Base-by-base conservation (phyloP, 768 basidiomycete species). In the Gymnopilus dilepis region DNA sequence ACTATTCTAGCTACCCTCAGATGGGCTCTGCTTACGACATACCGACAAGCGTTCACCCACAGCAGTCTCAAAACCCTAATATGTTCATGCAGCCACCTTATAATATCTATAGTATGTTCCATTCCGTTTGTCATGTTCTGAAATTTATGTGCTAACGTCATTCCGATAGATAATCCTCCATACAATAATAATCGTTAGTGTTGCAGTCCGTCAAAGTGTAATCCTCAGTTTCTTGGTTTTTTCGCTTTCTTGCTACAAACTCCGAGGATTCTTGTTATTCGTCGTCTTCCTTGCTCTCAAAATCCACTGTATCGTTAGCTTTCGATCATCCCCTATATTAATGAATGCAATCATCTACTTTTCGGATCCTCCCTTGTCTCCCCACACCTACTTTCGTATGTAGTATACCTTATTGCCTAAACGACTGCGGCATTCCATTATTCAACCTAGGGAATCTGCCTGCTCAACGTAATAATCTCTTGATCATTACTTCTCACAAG, bases 1-100 rank as follows among this genome's bases (percentile, higher is more conserved):
- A 87, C 38, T 85, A 82, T 70, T 79, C 81, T 28, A 75, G 83
- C 15, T 85, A 82, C 68, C 75, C 82, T 69, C 73, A 84, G 65
- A 80, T 78, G 42, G 70, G 78, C 15, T 37, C 64, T 2, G 51
- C 26, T 2, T 69, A 65, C 37, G 65, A 65, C 54, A 58, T 69
- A 9, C 56, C 60, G 9, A 38, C 64, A n/a, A 40, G 38, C 11
- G 51, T 63, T 5, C 66, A 64, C 7, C 69, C 63, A 34, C 67
- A 69, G 22, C 61, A 59, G 37, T 51, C 60, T 12, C 59, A 62
- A 22, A 52, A 59, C 6, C 53, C 64, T n/a, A 67, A 64, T 19
- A 66, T 73, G 50, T 73, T 70, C 54, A 58, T 73, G 26, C 33
- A 64, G 19, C 68, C 68, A 40, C 70, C 70, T 31, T 73, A 71